Percentiles rank a stretch among this genome's conserved stretches.
phyloP scores from a whole-genome alignment of 2,329 filamentous ascomycete species.

The Alternaria solani region DNA sequence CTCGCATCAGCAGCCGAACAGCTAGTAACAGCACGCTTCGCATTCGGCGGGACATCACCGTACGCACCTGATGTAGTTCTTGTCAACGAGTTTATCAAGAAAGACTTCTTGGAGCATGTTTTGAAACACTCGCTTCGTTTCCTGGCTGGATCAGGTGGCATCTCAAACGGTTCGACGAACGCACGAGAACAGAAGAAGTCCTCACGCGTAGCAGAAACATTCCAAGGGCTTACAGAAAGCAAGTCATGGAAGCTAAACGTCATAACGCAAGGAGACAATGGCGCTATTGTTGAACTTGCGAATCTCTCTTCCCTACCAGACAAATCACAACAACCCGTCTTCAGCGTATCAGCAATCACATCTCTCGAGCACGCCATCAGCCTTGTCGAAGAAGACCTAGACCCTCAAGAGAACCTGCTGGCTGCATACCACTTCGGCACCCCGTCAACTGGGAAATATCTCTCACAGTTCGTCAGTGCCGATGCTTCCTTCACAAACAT shows the following conservation, averaged over 20 bases:
- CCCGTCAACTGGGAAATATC: slow-evolving; percentile 63
- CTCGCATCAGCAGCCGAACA: slow-evolving; percentile 61
- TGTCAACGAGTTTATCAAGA: slow-evolving; percentile 69
- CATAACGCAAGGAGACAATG: slow-evolving; percentile 36
- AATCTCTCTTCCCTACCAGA: slow-evolving; percentile 31
- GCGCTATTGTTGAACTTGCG: slow-evolving; percentile 38
- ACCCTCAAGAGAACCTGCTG: slow-evolving; percentile 38
- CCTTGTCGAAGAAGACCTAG: slow-evolving; percentile 49
- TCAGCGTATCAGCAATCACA: slow-evolving; percentile 58
- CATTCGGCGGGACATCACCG: slow-evolving; percentile 64
- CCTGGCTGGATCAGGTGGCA: slow-evolving; percentile 24
- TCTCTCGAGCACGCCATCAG: slow-evolving; percentile 65
- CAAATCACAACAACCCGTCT: slow-evolving; percentile 55
- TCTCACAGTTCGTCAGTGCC: slow-evolving; percentile 64
- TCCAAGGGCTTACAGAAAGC: slow-evolving; percentile 21
- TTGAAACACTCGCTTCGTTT: slow-evolving; percentile 50
- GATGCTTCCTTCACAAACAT: slow-evolving; percentile 65
- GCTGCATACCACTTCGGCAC: slow-evolving; percentile 64
- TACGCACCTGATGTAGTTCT: slow-evolving; percentile 70
- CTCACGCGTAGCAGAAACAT: slow-evolving; percentile 11
- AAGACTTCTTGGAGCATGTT: slow-evolving; percentile 62
- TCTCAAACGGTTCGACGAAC: slow-evolving; percentile 21
- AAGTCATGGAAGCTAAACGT: slow-evolving; percentile 31
- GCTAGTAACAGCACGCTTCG: slow-evolving; percentile 63
- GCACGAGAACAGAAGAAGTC: slow-evolving; percentile 19